Evolutionary conservation across 1,139 yeast genomes (phyloP), one percentile per base, ranked within the genome.

Genomic region (Blastobotrys persicus): DNA sequence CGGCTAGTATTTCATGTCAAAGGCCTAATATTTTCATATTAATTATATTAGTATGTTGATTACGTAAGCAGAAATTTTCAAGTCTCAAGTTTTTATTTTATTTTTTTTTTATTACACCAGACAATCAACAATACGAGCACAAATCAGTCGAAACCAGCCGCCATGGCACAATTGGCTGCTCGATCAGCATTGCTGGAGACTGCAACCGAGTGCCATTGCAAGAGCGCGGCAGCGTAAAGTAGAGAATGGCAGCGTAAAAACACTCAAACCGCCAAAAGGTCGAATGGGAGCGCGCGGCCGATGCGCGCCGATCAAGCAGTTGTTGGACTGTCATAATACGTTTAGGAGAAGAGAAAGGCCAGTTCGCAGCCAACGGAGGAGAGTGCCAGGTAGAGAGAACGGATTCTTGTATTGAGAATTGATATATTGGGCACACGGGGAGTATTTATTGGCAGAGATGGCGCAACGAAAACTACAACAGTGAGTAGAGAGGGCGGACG

Each of bases 401-500:
- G 19, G 28, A 23, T 23, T 23, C 9, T 23, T 9, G 9, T 23
- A 23, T 5, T 23, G 39, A 35, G 16, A 32, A 5, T 32, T 32
- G 35, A 32, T 4, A 13, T 17, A 11, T 16, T 12, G 31, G 18
- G 31, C 33, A 12, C 44, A 40, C 35, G 23, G 42, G 31, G 35
- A 42, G 32, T 32, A 42, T 42, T 42, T 32, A 43, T 31, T 37
- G 19, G 34, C 37, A 38, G 51, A 47, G 53, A 82, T 83, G 88
- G 81, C 88, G 46, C 85, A 80, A 59, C 70, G 88, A 64, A 82
- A 81, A 64, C 68, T 82, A 48, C 83, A 80, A 60, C 87, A 81
- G 76, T 73, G 31, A 19, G 32, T 13, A 20, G 26, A 19, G 18
- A 37, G 18, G 7, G 31, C 17, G 17, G 23, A 32, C 11, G 16